Evolutionary conservation across 371 early-diverging fungal species (phyloP), one percentile per base, ranked within the genome.

Genomic region (Apophysomyces sp.): DNA sequence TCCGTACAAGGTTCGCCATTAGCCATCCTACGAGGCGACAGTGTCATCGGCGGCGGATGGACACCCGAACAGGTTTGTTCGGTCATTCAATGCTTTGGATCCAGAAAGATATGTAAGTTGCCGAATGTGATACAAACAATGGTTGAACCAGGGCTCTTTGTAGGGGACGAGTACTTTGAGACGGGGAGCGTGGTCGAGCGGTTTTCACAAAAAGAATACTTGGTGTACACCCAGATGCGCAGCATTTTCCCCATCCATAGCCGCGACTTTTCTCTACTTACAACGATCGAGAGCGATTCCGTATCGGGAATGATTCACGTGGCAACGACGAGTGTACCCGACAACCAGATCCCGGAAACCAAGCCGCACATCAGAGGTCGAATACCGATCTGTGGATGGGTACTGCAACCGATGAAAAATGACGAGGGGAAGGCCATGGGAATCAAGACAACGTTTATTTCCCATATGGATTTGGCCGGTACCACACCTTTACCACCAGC

Each of bases 161-260:
- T 32, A 75, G 79, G 87, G 87, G 87, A 86, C 55, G 83, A 83
- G 12, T 63, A 80, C 12, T 82, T 82, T 54, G 85, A 85, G 39
- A 72, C 72, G 28, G 78, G 85, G 21, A 71, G 76, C 16, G 61
- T 81, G 2, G 74, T 82, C 1, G 84, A 86, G 63, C 72, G 83
- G 0, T 84, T 81, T 55, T 81, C 81, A 30, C 73, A 80, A 60
- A 82, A 81, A 36, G 84, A 86, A 30, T 81, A 81, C 24, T 57
- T 84, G 15, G 64, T 81, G 41, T 76, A 83, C 57, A 71, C 73
- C n/a, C 66, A 81, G 37, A 66, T 80, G 53, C 72, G 76, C 8
- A 81, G 77, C 11, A 62, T 80, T 6, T 81, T 80, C 21, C 82
- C 81, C 0, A 74, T 80, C 21, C 82, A 83, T 63, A 77, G 76